Evolutionary conservation across 1,139 yeast genomes (phyloP).

Genomic region (Scheffersomyces insectosa): DNA sequence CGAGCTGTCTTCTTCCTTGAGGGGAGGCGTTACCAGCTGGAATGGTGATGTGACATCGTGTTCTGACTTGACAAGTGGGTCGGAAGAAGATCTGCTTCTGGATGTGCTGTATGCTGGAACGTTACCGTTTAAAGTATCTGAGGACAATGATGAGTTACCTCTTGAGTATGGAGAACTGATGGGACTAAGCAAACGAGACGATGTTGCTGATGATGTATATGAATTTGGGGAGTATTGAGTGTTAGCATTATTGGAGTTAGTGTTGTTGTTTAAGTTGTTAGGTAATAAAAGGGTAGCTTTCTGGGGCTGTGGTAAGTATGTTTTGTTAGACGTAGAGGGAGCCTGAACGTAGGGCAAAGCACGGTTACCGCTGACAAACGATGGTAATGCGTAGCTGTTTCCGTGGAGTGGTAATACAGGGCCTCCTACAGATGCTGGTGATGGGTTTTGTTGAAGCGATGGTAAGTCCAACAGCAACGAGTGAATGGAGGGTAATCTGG

Average conservation of each 20-base stretch:
- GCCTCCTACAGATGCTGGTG: neutral
- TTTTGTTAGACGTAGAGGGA: too few relatives aligned
- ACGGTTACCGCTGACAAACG: conserved; percentile 3
- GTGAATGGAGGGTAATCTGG: conserved; percentile 30
- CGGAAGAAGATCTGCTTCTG: conserved; percentile 3
- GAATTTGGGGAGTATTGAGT: conserved; percentile 8
- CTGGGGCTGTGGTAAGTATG: too few relatives aligned
- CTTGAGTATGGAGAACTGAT: conserved; percentile 8
- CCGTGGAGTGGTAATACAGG: too few relatives aligned
- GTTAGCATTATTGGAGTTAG: conserved; percentile 11
- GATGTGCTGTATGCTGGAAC: too few relatives aligned
- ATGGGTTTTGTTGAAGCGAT: conserved; percentile 1
- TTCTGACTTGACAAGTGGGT: conserved; percentile 1
- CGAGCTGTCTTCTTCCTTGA: neutral
- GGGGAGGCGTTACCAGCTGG: conserved; percentile 1
- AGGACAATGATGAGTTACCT: neutral
- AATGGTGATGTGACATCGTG: neutral
- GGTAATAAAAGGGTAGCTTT: too few relatives aligned
- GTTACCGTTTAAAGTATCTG: conserved; percentile 1
- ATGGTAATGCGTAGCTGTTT: neutral
- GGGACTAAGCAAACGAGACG: conserved; percentile 8
- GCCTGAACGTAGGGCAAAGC: conserved; percentile 5
- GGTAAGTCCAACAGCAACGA: conserved; percentile 30
- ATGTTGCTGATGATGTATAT: neutral
- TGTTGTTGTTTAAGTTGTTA: neutral